Base-by-base conservation (phyloP, 208 protist species). In the Trypanosoma platydactyli region DNA sequence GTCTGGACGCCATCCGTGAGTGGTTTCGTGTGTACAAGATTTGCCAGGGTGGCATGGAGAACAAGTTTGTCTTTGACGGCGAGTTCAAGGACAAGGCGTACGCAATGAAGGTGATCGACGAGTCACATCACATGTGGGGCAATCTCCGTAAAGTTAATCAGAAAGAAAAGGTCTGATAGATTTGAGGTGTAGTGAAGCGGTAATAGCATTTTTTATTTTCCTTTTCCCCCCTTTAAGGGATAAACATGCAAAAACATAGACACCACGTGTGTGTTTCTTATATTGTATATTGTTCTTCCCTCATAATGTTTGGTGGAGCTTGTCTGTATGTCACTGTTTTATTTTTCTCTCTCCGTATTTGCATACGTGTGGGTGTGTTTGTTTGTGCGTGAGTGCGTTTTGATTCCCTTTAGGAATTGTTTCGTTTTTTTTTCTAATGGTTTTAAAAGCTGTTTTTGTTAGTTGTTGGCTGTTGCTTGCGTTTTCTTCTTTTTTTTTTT, bases 21-120 rank as follows among this genome's bases (percentile, higher is more conserved):
- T 97, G 89, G 89, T 88, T 97, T 58, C 84, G 92, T 33, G 88
- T 93, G 64, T 97, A 97, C 79, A 97, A 97, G 76, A 97, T 97
- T 46, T 95, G 89, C 57, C 87, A 94, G 42, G 92, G 92, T 49
- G 89, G 89, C n/a, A 81, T 89, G 25, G 87, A 95, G 73, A 97
- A 94, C 75, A 91, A 97, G 65, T 97, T 97, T 68, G 89, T 85
- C 42, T 95, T 91, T 69, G 69, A 92, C 65, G 92, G 92, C 42
- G 89, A 95, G 65, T 97, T 84, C 72, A 94, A 93, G 76, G 76
- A 94, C 68, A 94, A 92, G 70, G 65, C 22, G 38, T 95, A 80
- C 60, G 88, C 92, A 1, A 89, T 92, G 83, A 85, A 94, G 68
- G 74, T 97, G 3, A 72, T 97, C 50, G 76, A 93, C 41, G 92